phyloP scores from a whole-genome alignment of 129 eudicot species.

The Flaveria ramosissima region DNA sequence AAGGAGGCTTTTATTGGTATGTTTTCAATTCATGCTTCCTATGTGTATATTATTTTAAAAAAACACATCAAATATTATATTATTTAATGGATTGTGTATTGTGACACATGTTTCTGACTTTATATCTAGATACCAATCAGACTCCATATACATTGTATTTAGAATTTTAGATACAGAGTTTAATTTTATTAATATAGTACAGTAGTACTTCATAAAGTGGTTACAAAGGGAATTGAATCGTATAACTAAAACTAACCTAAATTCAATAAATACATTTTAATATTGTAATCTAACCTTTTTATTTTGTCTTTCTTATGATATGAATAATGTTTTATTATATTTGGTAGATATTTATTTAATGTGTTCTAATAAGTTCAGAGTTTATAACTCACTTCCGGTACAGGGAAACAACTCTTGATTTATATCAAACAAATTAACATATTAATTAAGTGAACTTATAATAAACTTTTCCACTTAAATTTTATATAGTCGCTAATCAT shows the following conservation, averaged over 20 bases:
- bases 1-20: constrained; percentile 30
- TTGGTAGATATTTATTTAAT: no score
- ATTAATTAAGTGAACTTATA: no score
- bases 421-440: no score
- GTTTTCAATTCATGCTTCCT: background rate
- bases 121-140: constrained; percentile 28
- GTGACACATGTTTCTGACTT: constrained; percentile 33
- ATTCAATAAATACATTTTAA: background rate
- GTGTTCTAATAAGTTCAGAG: no score
- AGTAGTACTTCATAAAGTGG: background rate
- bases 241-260: background rate
- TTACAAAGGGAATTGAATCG: background rate
- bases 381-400: no score
- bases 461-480: no score
- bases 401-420: no score
- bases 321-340: background rate
- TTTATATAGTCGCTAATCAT: no score
- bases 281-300: background rate
- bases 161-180: constrained; percentile 1
- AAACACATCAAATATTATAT: constrained; percentile 9
- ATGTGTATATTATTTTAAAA: constrained; percentile 11
- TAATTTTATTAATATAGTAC: background rate
- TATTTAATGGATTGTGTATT: constrained; percentile 15
- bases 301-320: background rate
- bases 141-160: constrained; percentile 24